phyloP scores from a whole-genome alignment of 1,284 basidiomycete genomes.

The Marasmius sp. region DNA sequence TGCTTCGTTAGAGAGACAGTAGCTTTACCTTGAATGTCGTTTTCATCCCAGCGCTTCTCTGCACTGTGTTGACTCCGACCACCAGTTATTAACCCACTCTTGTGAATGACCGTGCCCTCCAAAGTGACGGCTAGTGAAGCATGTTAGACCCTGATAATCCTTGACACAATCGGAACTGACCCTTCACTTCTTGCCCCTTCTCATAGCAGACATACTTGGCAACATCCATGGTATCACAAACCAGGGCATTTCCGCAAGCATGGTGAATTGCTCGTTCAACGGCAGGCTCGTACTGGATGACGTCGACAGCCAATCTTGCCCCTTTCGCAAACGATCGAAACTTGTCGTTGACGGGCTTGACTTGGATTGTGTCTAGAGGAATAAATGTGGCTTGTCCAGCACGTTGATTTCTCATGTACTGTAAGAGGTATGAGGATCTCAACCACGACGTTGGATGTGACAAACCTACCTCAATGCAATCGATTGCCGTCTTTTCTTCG shows the following conservation, averaged over 20 bases:
- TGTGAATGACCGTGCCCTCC: slow-evolving; percentile 97
- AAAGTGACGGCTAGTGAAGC: slow-evolving; percentile 81
- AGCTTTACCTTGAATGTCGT: slow-evolving; percentile 78
- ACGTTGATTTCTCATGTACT: slow-evolving; percentile 96
- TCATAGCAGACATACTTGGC: slow-evolving; percentile 92
- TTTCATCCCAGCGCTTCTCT: slow-evolving; percentile 90
- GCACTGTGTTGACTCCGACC: slow-evolving; percentile 76
- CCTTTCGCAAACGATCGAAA: slow-evolving; percentile 91
- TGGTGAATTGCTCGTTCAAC: slow-evolving; percentile 95
- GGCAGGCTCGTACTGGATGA: slow-evolving; percentile 84
- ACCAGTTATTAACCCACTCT: slow-evolving; percentile 96
- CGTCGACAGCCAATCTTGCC: slow-evolving; percentile 91
- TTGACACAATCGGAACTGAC: slow-evolving; percentile 40
- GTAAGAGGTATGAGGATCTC: slow-evolving; percentile 3
- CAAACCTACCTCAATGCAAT: slow-evolving; percentile 84
- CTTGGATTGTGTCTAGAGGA: slow-evolving; percentile 94
- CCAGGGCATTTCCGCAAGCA: slow-evolving; percentile 92
- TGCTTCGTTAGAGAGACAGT: background rate
- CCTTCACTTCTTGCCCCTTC: slow-evolving; percentile 94
- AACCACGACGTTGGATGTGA: background rate
- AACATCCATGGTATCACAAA: slow-evolving; percentile 94
- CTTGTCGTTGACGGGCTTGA: slow-evolving; percentile 93
- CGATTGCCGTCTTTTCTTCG: slow-evolving; percentile 94
- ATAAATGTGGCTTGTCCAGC: slow-evolving; percentile 96
- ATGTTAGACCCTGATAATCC: slow-evolving; percentile 1